A percentile compares a stretch with the other conserved stretches of the same genome.
These are phyloP conservation scores for Paracamarosporium sp. DNA, from an alignment of 2,329 filamentous ascomycete genomes.

Conservation along the genomic window DNA sequence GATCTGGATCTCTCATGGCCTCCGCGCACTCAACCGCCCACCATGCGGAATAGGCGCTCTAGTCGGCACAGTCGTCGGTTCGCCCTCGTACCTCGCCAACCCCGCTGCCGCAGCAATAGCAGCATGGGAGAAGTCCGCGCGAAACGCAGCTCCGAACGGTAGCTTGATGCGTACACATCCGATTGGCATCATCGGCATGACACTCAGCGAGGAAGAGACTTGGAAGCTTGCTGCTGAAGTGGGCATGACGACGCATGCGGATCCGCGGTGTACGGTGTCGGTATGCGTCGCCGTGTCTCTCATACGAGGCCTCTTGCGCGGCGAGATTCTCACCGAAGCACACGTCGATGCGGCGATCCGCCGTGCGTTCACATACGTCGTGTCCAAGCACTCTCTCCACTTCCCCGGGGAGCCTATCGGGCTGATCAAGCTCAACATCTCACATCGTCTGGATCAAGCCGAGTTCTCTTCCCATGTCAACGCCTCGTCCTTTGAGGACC, in stretches of 20 bases:
- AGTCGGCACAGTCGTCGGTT: conserved; percentile 54
- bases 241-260: conserved; percentile 57
- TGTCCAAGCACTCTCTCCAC: conserved; percentile 27
- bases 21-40: conserved; percentile 55
- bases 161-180: conserved; percentile 62
- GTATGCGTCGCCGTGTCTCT: conserved; percentile 58
- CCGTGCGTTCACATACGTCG: conserved; percentile 51
- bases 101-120: conserved; percentile 50
- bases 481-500: conserved; percentile 45
- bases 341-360: conserved; percentile 54
- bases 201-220: conserved; percentile 49
- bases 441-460: conserved; percentile 43
- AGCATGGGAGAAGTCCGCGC: conserved; percentile 51
- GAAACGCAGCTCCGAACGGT: conserved; percentile 58
- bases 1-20: conserved; percentile 57
- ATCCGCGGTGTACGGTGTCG: conserved; percentile 59
- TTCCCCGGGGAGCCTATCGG: conserved; percentile 33
- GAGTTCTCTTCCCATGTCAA: conserved; percentile 54
- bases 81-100: conserved; percentile 47
- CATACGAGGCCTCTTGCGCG: conserved; percentile 55
- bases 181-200: conserved; percentile 57
- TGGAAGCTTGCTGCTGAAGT: conserved; percentile 53
- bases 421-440: conserved; percentile 22
- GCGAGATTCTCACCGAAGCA: conserved; percentile 50
- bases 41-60: conserved; percentile 58